Evolutionary conservation across 164 flowering plant genomes (phyloP).

Genomic region (Warburgia ugandensis): DNA sequence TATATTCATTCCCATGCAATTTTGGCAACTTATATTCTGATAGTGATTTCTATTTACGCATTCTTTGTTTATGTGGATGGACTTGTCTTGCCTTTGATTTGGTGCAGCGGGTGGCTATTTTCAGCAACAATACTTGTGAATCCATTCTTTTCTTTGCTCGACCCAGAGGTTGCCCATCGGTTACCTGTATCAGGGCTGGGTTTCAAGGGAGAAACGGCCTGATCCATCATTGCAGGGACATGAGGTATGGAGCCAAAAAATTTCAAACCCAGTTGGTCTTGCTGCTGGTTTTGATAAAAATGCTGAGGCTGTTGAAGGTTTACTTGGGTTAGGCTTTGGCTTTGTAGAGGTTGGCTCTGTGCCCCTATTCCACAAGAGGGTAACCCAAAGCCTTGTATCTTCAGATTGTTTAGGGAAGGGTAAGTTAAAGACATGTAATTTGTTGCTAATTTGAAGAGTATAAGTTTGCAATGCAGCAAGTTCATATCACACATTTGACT

Average conservation of each 20-base stretch:
- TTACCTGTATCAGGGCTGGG: constrained; percentile 90
- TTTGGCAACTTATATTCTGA: not conserved
- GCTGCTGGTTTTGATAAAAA: constrained; percentile 99
- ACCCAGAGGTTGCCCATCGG: constrained; percentile 79
- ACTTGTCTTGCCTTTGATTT: constrained; percentile 6
- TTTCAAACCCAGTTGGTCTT: constrained; percentile 95
- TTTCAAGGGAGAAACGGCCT: constrained; percentile 89
- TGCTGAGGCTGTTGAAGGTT: constrained; percentile 98
- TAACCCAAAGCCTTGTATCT: constrained; percentile 91
- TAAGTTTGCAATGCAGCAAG: too few species aligned
- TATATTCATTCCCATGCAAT: constrained; percentile 1
- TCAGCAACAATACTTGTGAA: constrained; percentile 90
- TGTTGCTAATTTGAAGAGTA: too few species aligned
- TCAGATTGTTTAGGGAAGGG: constrained; percentile 82
- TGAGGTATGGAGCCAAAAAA: constrained; percentile 92
- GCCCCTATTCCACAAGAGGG: constrained; percentile 96
- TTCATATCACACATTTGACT: too few species aligned
- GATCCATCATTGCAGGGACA: constrained; percentile 67
- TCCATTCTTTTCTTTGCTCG: constrained; percentile 92
- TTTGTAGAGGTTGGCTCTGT: constrained; percentile 98
- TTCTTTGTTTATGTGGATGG: not conserved
- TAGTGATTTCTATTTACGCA: not conserved
- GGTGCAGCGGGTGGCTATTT: constrained; percentile 94
- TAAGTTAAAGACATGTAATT: too few species aligned
- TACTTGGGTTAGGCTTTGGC: constrained; percentile 91